phyloP scores from a whole-genome alignment of 129 eudicot species.

The Artemisia annua region DNA sequence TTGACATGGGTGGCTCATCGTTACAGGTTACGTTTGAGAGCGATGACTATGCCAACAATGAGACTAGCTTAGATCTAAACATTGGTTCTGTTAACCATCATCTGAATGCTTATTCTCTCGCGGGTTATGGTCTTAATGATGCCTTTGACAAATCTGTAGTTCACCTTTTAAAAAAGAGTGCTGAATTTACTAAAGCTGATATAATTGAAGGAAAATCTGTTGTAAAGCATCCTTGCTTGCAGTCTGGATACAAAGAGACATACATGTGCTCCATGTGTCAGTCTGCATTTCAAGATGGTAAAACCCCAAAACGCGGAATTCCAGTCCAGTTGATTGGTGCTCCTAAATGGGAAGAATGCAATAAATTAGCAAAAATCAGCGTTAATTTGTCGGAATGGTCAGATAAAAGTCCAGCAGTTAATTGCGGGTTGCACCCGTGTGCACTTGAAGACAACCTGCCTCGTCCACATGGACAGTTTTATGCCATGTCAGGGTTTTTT shows the following conservation, averaged over 20 bases:
- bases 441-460: constrained; percentile 73
- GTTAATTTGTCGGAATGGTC: constrained; percentile 92
- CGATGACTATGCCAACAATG: constrained; percentile 40
- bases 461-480: constrained; percentile 80
- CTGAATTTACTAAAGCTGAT: constrained; percentile 40
- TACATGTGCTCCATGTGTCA: constrained; percentile 68
- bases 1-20: constrained; percentile 97
- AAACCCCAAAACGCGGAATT: constrained; percentile 42
- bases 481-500: constrained; percentile 88
- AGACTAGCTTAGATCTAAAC: constrained; percentile 68
- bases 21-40: constrained; percentile 93
- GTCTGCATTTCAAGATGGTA: constrained; percentile 48
- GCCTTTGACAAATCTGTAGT: constrained; percentile 93
- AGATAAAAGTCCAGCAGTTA: constrained; percentile 49
- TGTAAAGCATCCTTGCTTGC: constrained; percentile 82
- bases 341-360: constrained; percentile 89
- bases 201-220: constrained; percentile 55
- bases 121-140: constrained; percentile 95
- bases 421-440: constrained; percentile 81
- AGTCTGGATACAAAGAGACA: constrained; percentile 68
- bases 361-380: constrained; percentile 63
- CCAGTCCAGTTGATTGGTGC: constrained; percentile 65
- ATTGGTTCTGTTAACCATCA: constrained; percentile 87
- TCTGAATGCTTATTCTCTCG: constrained; percentile 81
- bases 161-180: constrained; percentile 58